Percentiles rank a stretch among this genome's conserved stretches.
Evolutionary conservation across 768 basidiomycete genomes (phyloP).

Genomic region (Dacryopinax spathularia): DNA sequence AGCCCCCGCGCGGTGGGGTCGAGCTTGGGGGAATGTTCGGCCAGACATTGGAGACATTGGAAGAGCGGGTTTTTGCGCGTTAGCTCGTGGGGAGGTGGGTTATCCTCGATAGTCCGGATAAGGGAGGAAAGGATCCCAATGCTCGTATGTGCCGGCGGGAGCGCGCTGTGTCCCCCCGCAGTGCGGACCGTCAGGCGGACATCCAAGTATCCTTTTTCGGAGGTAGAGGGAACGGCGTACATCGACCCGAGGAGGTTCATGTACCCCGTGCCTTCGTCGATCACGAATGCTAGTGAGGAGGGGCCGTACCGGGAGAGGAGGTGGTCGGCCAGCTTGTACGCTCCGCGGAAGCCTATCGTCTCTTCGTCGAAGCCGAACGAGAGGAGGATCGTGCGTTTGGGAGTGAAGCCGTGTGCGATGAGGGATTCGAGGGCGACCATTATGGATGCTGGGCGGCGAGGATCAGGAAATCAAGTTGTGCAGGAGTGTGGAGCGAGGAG

Average conservation of each 20-base stretch:
- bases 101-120: background rate
- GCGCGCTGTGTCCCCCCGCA: conserved; percentile 71
- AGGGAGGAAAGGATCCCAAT: conserved; percentile 21
- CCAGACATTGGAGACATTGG: conserved; percentile 48
- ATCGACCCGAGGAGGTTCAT: conserved; percentile 31
- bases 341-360: conserved; percentile 37
- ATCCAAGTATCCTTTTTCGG: conserved; percentile 61
- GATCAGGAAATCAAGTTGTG: background rate
- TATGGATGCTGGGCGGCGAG: background rate
- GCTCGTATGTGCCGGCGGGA: conserved; percentile 67
- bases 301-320: conserved; percentile 51
- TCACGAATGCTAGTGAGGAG: conserved; percentile 56
- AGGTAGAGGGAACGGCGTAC: conserved; percentile 47
- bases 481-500: background rate
- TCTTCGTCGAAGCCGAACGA: conserved; percentile 64
- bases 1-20: conserved; percentile 32
- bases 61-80: conserved; percentile 45
- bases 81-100: conserved; percentile 37
- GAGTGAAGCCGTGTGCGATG: conserved; percentile 45
- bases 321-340: conserved; percentile 26
- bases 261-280: conserved; percentile 72
- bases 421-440: conserved; percentile 44
- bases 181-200: conserved; percentile 49
- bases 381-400: conserved; percentile 46
- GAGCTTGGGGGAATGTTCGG: conserved; percentile 44